Conservation (phyloP, 2,329 filamentous ascomycete genomes). For the Penicillium sp. region DNA sequence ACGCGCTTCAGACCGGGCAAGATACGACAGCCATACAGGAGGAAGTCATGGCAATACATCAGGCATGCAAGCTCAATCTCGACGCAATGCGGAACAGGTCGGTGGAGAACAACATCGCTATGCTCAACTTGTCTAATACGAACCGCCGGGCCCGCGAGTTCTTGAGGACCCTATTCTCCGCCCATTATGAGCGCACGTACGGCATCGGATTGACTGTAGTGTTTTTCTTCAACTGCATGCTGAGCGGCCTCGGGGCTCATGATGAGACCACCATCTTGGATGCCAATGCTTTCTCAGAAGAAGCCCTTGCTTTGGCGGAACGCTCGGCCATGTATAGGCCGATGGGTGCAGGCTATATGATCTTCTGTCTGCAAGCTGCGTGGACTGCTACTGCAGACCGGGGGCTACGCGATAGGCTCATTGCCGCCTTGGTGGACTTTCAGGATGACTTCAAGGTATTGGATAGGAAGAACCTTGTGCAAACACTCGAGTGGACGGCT, state of each 20-base stretch:
- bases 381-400: slow-evolving; percentile 26
- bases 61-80: slow-evolving; percentile 21
- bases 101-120: slow-evolving; percentile 3
- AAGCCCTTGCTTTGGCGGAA: slow-evolving; percentile 30
- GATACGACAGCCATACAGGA: slow-evolving; percentile 12
- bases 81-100: slow-evolving; percentile 16
- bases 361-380: slow-evolving; percentile 27
- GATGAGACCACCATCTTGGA: slow-evolving; percentile 19
- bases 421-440: slow-evolving; percentile 25
- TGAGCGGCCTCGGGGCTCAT: slow-evolving; percentile 28
- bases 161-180: slow-evolving; percentile 20
- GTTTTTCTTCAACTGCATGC: slow-evolving; percentile 34
- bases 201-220: slow-evolving; percentile 31
- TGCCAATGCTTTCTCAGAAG: slow-evolving; percentile 21
- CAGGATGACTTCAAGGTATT: slow-evolving; percentile 22
- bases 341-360: slow-evolving; percentile 32
- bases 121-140: not conserved
- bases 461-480: not conserved
- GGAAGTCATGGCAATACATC: slow-evolving; percentile 26
- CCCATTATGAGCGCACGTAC: slow-evolving; percentile 36
- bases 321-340: slow-evolving; percentile 30
- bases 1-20: slow-evolving; percentile 7
- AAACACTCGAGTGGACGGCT: slow-evolving; percentile 10
- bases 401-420: slow-evolving; percentile 14
- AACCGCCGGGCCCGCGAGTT: not conserved